Percentiles rank a stretch among this genome's conserved stretches.
These are phyloP conservation scores for Aspergillus mulundensis DNA, from an alignment of 495 filamentous ascomycete species.

Conservation along the genomic window DNA sequence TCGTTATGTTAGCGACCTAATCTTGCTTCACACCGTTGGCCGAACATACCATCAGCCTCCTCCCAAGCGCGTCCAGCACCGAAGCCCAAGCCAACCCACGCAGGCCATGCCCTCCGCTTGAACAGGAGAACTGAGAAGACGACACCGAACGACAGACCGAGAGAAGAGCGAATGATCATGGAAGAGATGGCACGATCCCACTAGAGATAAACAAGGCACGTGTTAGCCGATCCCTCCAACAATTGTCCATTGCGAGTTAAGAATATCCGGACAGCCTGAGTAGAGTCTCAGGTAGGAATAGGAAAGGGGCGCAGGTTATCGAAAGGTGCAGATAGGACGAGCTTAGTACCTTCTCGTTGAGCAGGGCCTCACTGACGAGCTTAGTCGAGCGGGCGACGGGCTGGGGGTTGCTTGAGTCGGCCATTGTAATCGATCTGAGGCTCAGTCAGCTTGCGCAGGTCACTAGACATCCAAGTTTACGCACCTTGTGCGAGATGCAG, in stretches of 20 bases:
- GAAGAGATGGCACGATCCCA: constrained; percentile 98
- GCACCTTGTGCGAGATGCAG: constrained; percentile 13
- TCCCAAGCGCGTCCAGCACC: constrained; percentile 95
- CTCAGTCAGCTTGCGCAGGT: not conserved
- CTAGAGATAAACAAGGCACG: constrained; percentile 42
- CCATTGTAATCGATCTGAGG: constrained; percentile 46
- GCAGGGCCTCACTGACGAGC: constrained; percentile 86
- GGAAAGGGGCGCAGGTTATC: not conserved
- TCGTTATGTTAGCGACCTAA: constrained; percentile 12
- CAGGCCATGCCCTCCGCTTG: constrained; percentile 95
- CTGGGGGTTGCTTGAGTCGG: constrained; percentile 50
- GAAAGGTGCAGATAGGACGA: not conserved
- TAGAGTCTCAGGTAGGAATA: not conserved
- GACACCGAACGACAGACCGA: constrained; percentile 93
- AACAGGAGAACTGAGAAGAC: constrained; percentile 98
- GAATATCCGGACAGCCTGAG: not conserved
- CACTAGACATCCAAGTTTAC: not conserved
- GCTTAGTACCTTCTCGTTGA: constrained; percentile 84
- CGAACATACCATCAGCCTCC: constrained; percentile 58
- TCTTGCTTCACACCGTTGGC: not conserved
- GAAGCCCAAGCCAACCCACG: constrained; percentile 86
- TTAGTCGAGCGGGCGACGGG: constrained; percentile 53
- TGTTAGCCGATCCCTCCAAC: constrained; percentile 1
- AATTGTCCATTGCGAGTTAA: not conserved
- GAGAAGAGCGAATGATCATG: constrained; percentile 86